A percentile compares a stretch with the other conserved stretches of the same genome.
Conservation (phyloP, 1,284 basidiomycete genomes). For the Rhodotorula sp. region DNA sequence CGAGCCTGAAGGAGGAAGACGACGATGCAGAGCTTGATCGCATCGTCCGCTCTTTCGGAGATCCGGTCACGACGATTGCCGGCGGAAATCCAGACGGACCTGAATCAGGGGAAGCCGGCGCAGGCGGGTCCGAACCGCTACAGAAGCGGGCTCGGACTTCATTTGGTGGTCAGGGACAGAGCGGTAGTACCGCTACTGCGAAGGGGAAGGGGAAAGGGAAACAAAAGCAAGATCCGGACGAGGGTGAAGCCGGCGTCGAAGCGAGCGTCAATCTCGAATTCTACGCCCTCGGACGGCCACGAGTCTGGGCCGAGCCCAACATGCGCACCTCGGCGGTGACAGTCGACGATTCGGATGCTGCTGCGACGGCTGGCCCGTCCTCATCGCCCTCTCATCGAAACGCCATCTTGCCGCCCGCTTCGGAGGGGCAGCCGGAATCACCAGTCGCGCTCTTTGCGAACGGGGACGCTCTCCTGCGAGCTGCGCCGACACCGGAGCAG, state of each 20-base stretch:
- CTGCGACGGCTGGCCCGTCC: not conserved
- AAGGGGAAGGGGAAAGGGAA: not conserved
- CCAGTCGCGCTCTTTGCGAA: conserved; percentile 23
- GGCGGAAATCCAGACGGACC: not conserved
- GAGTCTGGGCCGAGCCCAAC: conserved; percentile 20
- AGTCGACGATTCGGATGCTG: not conserved
- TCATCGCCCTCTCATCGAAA: conserved; percentile 11
- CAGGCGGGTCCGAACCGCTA: not conserved
- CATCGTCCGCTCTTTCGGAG: conserved; percentile 24
- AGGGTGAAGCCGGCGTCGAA: conserved; percentile 27
- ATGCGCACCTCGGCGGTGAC: not conserved
- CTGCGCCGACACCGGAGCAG: conserved; percentile 15
- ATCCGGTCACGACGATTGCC: conserved; percentile 13
- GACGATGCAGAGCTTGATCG: conserved; percentile 24
- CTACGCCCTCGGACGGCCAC: conserved; percentile 28
- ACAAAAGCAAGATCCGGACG: conserved; percentile 17
- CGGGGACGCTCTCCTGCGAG: conserved; percentile 10
- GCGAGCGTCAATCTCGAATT: conserved; percentile 38
- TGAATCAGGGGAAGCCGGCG: not conserved
- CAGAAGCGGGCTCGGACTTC: conserved; percentile 15
- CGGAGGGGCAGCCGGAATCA: conserved; percentile 6
- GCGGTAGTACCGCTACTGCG: not conserved
- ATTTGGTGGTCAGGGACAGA: not conserved
- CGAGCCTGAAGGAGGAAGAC: conserved; percentile 4
- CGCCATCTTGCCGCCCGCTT: conserved; percentile 4